A percentile compares a stretch with the other conserved stretches of the same genome.
These are phyloP conservation scores for Penicillium sp. DNA, from an alignment of 2,329 filamentous ascomycete species.

Conservation along the genomic window DNA sequence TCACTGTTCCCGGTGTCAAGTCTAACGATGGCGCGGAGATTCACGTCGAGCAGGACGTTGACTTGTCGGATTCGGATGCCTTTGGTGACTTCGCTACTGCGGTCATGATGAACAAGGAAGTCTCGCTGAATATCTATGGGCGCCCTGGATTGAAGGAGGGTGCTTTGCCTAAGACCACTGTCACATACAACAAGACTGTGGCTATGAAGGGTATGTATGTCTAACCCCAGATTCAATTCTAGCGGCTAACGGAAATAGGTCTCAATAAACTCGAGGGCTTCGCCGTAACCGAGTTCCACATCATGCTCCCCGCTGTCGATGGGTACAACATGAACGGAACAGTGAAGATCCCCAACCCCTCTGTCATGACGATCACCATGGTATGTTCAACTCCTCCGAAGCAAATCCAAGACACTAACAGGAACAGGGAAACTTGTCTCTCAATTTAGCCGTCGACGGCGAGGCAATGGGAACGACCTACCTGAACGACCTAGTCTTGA, in stretches of 20 bases:
- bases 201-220: conserved; percentile 55
- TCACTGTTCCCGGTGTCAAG: conserved; percentile 49
- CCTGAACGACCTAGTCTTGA: conserved; percentile 53
- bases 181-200: conserved; percentile 59
- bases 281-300: conserved; percentile 50
- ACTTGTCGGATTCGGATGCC: conserved; percentile 45
- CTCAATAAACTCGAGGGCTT: conserved; percentile 59
- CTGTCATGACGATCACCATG: conserved; percentile 57
- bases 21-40: conserved; percentile 45
- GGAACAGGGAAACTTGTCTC: conserved; percentile 55
- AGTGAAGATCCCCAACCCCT: conserved; percentile 61
- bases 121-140: conserved; percentile 54
- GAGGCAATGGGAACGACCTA: conserved; percentile 52
- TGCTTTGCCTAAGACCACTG: conserved; percentile 49
- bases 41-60: conserved; percentile 46
- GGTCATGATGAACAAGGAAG: conserved; percentile 51
- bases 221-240: neutral
- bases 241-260: conserved; percentile 39
- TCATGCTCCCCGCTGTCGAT: conserved; percentile 45
- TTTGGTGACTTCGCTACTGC: conserved; percentile 54
- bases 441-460: conserved; percentile 53
- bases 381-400: conserved; percentile 22
- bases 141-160: conserved; percentile 54
- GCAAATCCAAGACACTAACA: conserved; percentile 2
- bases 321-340: conserved; percentile 57